Conservation (phyloP, 768 basidiomycete species). For the Auricularia cornea region DNA sequence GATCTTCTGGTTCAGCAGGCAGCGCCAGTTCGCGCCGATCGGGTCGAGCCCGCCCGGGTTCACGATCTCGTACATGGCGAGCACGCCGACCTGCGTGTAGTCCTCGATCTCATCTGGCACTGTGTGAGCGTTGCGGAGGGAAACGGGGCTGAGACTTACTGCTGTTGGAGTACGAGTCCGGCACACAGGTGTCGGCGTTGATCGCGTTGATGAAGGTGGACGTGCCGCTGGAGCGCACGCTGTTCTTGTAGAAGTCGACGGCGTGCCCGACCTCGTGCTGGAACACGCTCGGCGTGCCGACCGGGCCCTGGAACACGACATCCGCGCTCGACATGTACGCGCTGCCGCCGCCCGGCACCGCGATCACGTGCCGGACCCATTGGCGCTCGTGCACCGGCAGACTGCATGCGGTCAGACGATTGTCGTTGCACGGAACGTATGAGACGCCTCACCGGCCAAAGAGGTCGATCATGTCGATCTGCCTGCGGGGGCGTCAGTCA, state of each 20-base stretch:
- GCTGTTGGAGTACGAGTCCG: neutral
- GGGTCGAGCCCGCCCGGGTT: neutral
- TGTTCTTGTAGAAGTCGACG: neutral
- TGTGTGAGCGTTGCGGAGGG: neutral
- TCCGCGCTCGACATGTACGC: neutral
- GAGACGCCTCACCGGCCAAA: neutral
- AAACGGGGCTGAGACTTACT: neutral
- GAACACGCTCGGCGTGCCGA: neutral
- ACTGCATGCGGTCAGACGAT: too few relatives aligned
- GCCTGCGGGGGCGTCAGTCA: neutral
- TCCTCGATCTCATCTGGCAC: neutral
- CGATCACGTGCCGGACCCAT: neutral
- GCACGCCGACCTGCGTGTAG: neutral
- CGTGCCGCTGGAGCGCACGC: neutral
- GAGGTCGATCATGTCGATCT: neutral
- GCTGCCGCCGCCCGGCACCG: neutral
- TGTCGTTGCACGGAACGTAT: too few relatives aligned
- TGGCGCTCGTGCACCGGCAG: neutral
- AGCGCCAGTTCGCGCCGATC: conserved; percentile 1
- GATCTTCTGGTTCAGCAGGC: neutral
- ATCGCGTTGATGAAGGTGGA: neutral
- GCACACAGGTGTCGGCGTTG: neutral
- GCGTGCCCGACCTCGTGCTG: neutral
- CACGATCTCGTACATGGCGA: neutral
- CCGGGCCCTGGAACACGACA: neutral